Percentiles rank a stretch among this genome's conserved stretches.
These are phyloP conservation scores for Exophiala sp. DNA, from an alignment of 2,329 filamentous ascomycete species.

Conservation along the genomic window DNA sequence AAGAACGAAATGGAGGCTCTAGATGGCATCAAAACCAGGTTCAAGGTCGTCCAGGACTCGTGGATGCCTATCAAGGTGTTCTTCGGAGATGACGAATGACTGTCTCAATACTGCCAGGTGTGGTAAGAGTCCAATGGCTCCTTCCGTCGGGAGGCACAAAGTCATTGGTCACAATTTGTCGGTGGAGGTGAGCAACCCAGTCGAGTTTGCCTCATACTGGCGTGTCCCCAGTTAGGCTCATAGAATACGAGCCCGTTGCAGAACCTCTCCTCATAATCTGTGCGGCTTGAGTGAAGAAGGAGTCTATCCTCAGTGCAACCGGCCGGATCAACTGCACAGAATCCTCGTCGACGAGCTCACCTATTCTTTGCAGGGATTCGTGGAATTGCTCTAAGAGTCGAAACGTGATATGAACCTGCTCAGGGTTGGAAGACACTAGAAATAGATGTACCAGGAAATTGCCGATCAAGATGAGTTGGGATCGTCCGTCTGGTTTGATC, in stretches of 20 bases:
- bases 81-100: conserved; percentile 45
- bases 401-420: conserved; percentile 26
- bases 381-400: conserved; percentile 28
- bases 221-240: background rate
- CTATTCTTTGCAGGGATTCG: conserved; percentile 27
- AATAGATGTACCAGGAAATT: conserved; percentile 52
- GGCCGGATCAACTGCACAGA: conserved; percentile 26
- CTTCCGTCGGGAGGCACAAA: background rate
- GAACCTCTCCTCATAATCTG: conserved; percentile 22
- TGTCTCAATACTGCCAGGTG: background rate
- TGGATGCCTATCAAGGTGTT: conserved; percentile 75
- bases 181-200: background rate
- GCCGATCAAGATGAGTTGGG: conserved; percentile 47
- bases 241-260: conserved; percentile 4
- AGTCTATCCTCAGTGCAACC: conserved; percentile 28
- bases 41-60: conserved; percentile 71
- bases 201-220: background rate
- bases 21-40: conserved; percentile 65
- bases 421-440: conserved; percentile 39
- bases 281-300: conserved; percentile 28
- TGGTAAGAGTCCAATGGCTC: background rate
- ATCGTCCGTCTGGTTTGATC: conserved; percentile 35
- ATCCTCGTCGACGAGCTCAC: conserved; percentile 24
- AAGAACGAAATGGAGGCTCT: conserved; percentile 68
- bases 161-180: background rate